Base-by-base conservation (phyloP, 2,329 filamentous ascomycete genomes). In the Calonectria henricotiae region DNA sequence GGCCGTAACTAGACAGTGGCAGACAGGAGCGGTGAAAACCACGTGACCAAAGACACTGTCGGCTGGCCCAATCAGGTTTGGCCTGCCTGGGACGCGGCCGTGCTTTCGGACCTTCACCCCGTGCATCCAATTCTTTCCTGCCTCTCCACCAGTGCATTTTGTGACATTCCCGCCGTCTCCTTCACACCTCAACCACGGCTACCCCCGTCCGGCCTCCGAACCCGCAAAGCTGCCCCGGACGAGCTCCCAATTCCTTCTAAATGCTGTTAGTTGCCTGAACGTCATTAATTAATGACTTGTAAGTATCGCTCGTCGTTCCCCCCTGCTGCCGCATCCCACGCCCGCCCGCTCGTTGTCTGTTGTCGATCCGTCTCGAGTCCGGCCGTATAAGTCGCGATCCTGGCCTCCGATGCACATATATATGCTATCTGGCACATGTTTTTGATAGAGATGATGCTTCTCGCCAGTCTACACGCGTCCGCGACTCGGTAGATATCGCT, bases 201-300 rank as follows among this genome's bases (percentile, higher is more conserved):
- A 62, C 72, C 70, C 74, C 73, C 77, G 72, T 69, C 75, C 68
- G 70, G 43, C 62, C 67, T 72, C 75, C 75, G 77, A 78, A 74
- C 67, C 72, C 75, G 77, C 78, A 76, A 75, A 76, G 74, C 69
- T 67, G 69, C 49, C 69, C 68, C 75, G 68, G 72, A 75, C 73
- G 69, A 72, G 65, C 71, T 73, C 74, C 71, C 71, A 67, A 73
- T 69, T 72, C 68, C 66, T 69, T 75, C 71, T 73, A 74, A 64
- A 78, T 78, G 75, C 71, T 69, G 62, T 68, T 69, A 77, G 79
- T 79, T 82, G 80, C 80, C 80, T 83, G 80, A 78, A 76, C 77
- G 79, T 79, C 79, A 78, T 83, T 80, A 77, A 80, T 86, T 84
- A 80, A 86, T 87, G 85, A 86, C 82, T 85, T 84, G 86, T 88